phyloP scores from a whole-genome alignment of 2,329 filamentous ascomycete genomes.

The Colletotrichum destructivum region DNA sequence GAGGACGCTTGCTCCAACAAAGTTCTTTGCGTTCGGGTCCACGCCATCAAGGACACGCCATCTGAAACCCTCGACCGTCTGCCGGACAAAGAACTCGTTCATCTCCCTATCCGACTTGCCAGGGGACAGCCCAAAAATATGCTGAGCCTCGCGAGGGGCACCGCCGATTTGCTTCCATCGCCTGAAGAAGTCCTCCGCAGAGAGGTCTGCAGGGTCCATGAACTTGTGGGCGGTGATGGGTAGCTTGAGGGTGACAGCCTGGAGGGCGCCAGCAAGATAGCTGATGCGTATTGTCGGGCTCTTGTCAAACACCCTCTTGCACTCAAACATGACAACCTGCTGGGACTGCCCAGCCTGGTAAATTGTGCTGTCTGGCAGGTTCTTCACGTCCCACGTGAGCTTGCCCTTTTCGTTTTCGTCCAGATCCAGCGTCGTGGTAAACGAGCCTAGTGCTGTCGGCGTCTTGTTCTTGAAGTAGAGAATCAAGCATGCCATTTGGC shows the following conservation, averaged over 20 bases:
- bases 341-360: conserved; percentile 83
- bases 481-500: conserved; percentile 95
- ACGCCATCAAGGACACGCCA: conserved; percentile 90
- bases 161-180: conserved; percentile 99
- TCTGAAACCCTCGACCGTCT: conserved; percentile 85
- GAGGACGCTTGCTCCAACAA: conserved; percentile 90
- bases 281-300: conserved; percentile 93
- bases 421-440: conserved; percentile 94
- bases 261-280: conserved; percentile 93
- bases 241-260: conserved; percentile 91
- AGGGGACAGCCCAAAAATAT: conserved; percentile 79
- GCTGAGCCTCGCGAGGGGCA: conserved; percentile 87
- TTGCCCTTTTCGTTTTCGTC: conserved; percentile 75
- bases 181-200: conserved; percentile 97
- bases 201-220: conserved; percentile 92
- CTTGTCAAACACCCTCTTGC: conserved; percentile 84
- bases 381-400: conserved; percentile 89
- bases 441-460: conserved; percentile 85
- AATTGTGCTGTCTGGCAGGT: conserved; percentile 87
- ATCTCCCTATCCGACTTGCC: conserved; percentile 74
- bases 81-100: conserved; percentile 78
- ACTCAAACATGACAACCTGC: conserved; percentile 95
- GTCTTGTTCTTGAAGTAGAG: conserved; percentile 97
- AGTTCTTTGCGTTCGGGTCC: conserved; percentile 93
- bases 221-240: conserved; percentile 94